Evolutionary conservation across 192 early-diverging fungal species (phyloP).

Genomic region (Coemansia sp.): DNA sequence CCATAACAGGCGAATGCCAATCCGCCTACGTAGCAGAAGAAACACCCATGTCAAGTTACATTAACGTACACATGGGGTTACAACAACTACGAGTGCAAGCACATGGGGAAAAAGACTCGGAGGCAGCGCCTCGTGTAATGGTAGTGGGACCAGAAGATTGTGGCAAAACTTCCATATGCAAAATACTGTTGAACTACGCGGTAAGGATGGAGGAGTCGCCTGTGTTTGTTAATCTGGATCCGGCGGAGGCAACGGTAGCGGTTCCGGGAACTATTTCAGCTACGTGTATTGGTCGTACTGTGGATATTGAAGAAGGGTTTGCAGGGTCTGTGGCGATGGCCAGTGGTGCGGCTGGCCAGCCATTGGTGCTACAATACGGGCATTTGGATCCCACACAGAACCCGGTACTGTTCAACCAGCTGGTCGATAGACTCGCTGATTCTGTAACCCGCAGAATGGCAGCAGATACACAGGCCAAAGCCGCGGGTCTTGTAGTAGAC

Average conservation of each 20-base stretch:
- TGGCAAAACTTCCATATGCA: constrained; percentile 87
- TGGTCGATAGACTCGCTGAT: constrained; percentile 63
- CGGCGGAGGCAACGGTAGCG: constrained; percentile 70
- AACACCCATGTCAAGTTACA: constrained; percentile 89
- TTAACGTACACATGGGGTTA: constrained; percentile 86
- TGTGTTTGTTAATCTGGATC: constrained; percentile 85
- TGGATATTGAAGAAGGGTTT: constrained; percentile 87
- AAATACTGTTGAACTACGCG: constrained; percentile 87
- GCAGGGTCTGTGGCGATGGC: constrained; percentile 57
- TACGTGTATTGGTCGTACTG: constrained; percentile 67
- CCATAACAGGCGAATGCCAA: constrained; percentile 62
- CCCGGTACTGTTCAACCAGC: constrained; percentile 71
- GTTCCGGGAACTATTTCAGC: constrained; percentile 87
- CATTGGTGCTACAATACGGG: constrained; percentile 91
- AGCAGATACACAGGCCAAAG: constrained; percentile 56
- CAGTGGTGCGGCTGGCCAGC: constrained; percentile 63
- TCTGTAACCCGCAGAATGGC: constrained; percentile 65
- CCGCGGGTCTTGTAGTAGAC: constrained; percentile 82
- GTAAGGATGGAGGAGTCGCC: constrained; percentile 71
- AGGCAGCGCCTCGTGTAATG: constrained; percentile 64
- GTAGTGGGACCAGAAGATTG: constrained; percentile 90
- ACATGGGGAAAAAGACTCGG: constrained; percentile 3
- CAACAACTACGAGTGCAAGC: constrained; percentile 67
- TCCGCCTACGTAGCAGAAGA: constrained; percentile 92
- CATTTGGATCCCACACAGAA: constrained; percentile 75